Conservation (phyloP, 768 basidiomycete species). For the Tulasnella sp. region DNA sequence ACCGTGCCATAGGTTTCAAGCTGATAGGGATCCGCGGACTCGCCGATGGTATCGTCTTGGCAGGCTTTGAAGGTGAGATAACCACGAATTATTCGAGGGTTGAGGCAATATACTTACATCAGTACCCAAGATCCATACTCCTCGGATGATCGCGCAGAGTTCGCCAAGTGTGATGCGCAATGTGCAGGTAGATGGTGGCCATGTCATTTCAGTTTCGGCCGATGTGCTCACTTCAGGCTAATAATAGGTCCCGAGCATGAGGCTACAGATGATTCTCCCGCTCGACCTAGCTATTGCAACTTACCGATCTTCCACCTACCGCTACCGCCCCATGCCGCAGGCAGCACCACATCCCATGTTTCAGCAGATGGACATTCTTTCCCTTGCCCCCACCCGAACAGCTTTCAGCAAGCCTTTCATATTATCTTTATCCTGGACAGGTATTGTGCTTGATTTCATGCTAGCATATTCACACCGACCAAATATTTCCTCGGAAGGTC, state of each 20-base stretch:
- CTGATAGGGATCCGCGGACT: too few species aligned
- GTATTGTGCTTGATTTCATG: slow-evolving; percentile 21
- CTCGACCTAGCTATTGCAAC: slow-evolving; percentile 44
- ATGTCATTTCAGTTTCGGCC: not conserved
- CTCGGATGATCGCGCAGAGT: slow-evolving; percentile 42
- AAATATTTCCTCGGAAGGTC: slow-evolving; percentile 34
- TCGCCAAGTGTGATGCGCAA: slow-evolving; percentile 35
- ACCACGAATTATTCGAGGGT: not conserved
- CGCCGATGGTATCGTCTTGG: too few species aligned
- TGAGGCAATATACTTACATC: not conserved
- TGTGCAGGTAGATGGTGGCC: slow-evolving; percentile 27
- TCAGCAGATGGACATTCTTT: slow-evolving; percentile 52
- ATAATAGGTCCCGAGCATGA: slow-evolving; percentile 42
- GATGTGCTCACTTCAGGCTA: not conserved
- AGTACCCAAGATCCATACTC: slow-evolving; percentile 43
- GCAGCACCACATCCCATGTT: slow-evolving; percentile 33
- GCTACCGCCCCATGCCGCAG: slow-evolving; percentile 20
- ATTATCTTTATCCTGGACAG: slow-evolving; percentile 51
- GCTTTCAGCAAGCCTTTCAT: slow-evolving; percentile 46
- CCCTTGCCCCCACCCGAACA: slow-evolving; percentile 42
- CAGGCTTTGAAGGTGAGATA: too few species aligned
- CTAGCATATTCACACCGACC: not conserved
- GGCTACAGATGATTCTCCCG: slow-evolving; percentile 30
- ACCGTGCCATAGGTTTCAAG: too few species aligned
- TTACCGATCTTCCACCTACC: slow-evolving; percentile 44